A percentile compares a stretch with the other conserved stretches of the same genome.
phyloP scores from a whole-genome alignment of 2,329 filamentous ascomycete species.

The Delphinella strobiligena region DNA sequence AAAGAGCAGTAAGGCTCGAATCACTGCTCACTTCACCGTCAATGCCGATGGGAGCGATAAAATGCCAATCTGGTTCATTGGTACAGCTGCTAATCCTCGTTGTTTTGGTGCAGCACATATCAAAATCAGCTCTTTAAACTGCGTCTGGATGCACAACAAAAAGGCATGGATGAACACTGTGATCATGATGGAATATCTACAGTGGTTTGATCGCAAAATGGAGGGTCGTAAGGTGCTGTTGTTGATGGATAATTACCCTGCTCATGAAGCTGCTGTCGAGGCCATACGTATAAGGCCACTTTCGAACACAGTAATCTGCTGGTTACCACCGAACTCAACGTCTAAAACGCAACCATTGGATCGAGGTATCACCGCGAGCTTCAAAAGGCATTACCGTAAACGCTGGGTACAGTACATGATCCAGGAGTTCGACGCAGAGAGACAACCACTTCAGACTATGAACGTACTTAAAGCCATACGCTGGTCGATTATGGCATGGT shows the following conservation, averaged over 20 bases:
- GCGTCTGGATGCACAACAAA: conserved; percentile 4
- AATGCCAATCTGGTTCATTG: conserved; percentile 7
- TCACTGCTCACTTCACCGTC: conserved; percentile 3
- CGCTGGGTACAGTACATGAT: conserved; percentile 2
- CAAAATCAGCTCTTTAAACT: conserved; percentile 1
- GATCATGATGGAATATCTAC: conserved; percentile 8
- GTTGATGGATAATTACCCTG: conserved; percentile 8
- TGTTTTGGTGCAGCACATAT: conserved; percentile 2
- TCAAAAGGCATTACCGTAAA: conserved; percentile 8
- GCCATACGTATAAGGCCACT: neutral
- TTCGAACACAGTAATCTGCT: conserved; percentile 4
- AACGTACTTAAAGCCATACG: conserved; percentile 7
- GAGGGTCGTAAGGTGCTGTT: conserved; percentile 4
- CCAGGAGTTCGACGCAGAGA: neutral
- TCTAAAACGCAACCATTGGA: conserved; percentile 3
- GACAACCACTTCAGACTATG: conserved; percentile 2
- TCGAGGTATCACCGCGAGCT: conserved; percentile 8
- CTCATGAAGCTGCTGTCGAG: conserved; percentile 5
- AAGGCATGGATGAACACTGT: conserved; percentile 7
- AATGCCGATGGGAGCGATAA: conserved; percentile 7
- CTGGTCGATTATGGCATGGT: conserved; percentile 8
- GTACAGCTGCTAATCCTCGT: conserved; percentile 2
- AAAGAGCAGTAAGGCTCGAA: neutral
- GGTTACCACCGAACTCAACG: conserved; percentile 2
- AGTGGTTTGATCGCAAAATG: conserved; percentile 5